These are phyloP conservation scores for Hanseniaspora pseudoguilliermondii DNA, from an alignment of 805 yeast genomes.

Conservation along the genomic window DNA sequence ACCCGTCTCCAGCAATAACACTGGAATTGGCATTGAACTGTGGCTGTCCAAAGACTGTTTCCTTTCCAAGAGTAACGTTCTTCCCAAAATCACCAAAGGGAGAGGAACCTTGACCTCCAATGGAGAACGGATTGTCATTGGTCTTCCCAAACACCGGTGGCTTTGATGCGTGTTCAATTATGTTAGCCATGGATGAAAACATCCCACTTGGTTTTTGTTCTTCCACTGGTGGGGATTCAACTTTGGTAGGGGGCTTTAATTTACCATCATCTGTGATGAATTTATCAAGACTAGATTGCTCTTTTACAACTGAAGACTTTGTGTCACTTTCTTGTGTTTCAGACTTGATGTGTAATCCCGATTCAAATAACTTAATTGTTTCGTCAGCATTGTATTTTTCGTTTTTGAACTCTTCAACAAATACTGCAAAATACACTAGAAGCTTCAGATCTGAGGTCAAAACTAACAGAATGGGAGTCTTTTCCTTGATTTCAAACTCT, in stretches of 20 bases:
- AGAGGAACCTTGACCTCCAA: not conserved
- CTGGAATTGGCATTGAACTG: conserved; percentile 20
- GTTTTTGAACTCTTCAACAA: conserved; percentile 37
- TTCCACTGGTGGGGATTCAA: not conserved
- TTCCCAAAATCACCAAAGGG: not conserved
- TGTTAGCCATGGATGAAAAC: not conserved
- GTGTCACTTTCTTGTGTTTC: not conserved
- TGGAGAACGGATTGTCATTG: not conserved
- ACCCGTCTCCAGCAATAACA: too few species aligned
- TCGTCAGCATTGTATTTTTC: conserved; percentile 22
- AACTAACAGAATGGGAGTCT: conserved; percentile 55
- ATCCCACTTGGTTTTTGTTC: not conserved
- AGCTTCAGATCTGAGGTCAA: conserved; percentile 53
- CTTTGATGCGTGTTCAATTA: not conserved
- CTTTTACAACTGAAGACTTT: not conserved
- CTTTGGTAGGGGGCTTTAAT: not conserved
- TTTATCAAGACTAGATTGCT: not conserved
- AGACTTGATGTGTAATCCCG: conserved; percentile 3
- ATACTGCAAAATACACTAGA: conserved; percentile 53
- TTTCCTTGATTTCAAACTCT: conserved; percentile 43
- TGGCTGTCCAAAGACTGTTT: conserved; percentile 15
- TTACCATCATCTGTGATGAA: not conserved
- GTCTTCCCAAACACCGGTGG: not conserved
- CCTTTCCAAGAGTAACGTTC: not conserved
- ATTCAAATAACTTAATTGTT: not conserved